Base-by-base conservation (phyloP, 306 rosid species). In the Geum urbanum region DNA sequence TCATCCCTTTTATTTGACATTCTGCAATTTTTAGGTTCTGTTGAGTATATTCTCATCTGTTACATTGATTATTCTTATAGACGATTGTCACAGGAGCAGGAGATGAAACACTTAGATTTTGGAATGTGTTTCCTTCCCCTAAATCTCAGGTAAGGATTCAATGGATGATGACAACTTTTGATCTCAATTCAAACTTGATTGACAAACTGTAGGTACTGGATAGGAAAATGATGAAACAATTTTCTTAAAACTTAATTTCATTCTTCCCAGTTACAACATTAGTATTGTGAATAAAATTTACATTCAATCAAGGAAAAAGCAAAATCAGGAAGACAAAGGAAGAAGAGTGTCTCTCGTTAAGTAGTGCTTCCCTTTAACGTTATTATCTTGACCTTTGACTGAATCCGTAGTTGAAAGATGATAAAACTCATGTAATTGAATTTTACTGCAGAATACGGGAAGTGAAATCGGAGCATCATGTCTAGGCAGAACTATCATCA, bases 71-170 rank as follows among this genome's bases (percentile, higher is more conserved):
- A 69, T 73, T 77, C 60, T 79, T 83, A 79, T 89, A 95, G 99
- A 95, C 96, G 51, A 89, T 95, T 76, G 99, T 95, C 71, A 95
- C 99, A 1, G 99, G 99, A 74, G 99, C 97, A n/a, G 99, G 99
- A 71, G 99, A 95, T 73, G 99, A 95, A 80, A 95, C 99, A 14
- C 97, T 91, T 19, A 86, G 97, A 82, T 95, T 91, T 77, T 95
- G 99, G 99, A 91, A 91, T 48, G 97, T 95, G 47, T 95, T 95
- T 66, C 99, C 97, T 65, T 91, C 96, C 69, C 97, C 97, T 43
- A 95, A 95, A 81, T 95, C 99, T 52, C 95, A 95, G 95, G 99
- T 91, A 91, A 65, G 56, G 57, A 60, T 72, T 69, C 51, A 24
- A 54, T 66, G 18, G 61, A 39, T 49, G 53, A 68, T 20, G 61